Evolutionary conservation across 78 protist genomes (phyloP), one percentile per base, ranked within the genome.

Genomic region (Dictyostelium citrinum): DNA sequence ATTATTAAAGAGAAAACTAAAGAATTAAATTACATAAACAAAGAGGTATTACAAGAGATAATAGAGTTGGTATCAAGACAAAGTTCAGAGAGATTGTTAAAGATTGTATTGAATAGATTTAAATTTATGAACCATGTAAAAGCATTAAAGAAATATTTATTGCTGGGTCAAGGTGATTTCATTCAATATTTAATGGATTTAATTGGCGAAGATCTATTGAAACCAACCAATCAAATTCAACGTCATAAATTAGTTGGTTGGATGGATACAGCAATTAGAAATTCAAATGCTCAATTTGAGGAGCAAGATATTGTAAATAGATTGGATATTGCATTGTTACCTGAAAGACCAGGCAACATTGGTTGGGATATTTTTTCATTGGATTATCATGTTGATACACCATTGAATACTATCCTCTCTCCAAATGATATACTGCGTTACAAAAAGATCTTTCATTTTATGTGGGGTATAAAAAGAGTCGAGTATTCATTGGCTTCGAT

Each of bases 131-230:
- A 81, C 27, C 98, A 96, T 45, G 45, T 16, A 12, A 22, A 75
- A 12, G 96, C 96, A 61, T 49, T 97, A 12, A 93, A 95, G 46
- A 70, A 77, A 29, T 95, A 93, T 17, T 33, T 97, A 82, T 64
- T 97, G 22, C 79, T 97, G 81, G 97, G 97, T 17, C 97, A 97
- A 78, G 98, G 98, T 24, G 98, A 97, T 79, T 97, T 97, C 27
- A 93, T 96, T n/a, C 97, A 90, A 46, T 27, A 41, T 9, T 75
- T 97, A 35, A 96, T 96, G 97, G 96, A 96, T n/a, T 74, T 81
- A 37, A 84, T 97, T 27, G 83, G 91, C 0, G 90, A 82, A n/a
- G 96, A 96, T 17, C 68, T 96, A 7, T 14, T 61, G 24, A n/a
- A 60, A 6, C 97, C 95, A 0, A 94, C 75, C 5, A 35, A 70